Base-by-base conservation (phyloP, 2,329 filamentous ascomycete species). In the Aspergillus novoparasiticus region DNA sequence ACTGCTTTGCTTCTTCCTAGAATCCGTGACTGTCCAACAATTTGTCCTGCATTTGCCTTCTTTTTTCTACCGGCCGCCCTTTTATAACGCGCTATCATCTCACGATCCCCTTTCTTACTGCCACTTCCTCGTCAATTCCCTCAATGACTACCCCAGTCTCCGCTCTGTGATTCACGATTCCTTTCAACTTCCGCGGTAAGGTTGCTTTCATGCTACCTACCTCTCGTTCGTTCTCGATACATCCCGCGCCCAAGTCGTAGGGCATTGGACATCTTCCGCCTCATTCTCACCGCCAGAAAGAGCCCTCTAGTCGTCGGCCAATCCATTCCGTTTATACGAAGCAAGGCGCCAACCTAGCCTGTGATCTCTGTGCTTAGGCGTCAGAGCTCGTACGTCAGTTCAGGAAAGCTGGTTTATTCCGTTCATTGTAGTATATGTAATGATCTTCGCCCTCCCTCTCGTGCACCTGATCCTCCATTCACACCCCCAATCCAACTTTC, bases 241-340 rank as follows among this genome's bases (percentile, higher is more conserved):
- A 23, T 26, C 32, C 51, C 51, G 51, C 34, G 32, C 51, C 32
- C 34, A 55, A 55, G 51, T 55, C n/a, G 32, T 55, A 55, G 32
- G 51, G 51, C 51, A 55, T 55, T 55, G 51, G 34, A 55, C 28
- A 28, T 55, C 32, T 3, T 55, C 51, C 48, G 51, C 51, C 51
- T 55, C 51, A 55, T 55, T 55, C 51, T 55, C 51, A 55, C 51
- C 51, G 51, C 51, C 34, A 55, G 51, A 55, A 36, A 36, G 34
- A 55, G 32, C 34, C n/a, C n/a, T 55, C 51, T 16, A 11, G 11
- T 55, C 32, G n/a, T 26, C 51, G 51, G 51, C 51, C 51, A 55
- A 55, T 55, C 32, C 51, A 55, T 55, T 55, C 32, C 34, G 12
- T 28, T 39, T 26, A 36, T 36, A 55, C 51, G 51, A 55, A 55